Evolutionary conservation across 2,329 filamentous ascomycete species (phyloP), one percentile per base, ranked within the genome.

Genomic region (Harringtonia aguacate): DNA sequence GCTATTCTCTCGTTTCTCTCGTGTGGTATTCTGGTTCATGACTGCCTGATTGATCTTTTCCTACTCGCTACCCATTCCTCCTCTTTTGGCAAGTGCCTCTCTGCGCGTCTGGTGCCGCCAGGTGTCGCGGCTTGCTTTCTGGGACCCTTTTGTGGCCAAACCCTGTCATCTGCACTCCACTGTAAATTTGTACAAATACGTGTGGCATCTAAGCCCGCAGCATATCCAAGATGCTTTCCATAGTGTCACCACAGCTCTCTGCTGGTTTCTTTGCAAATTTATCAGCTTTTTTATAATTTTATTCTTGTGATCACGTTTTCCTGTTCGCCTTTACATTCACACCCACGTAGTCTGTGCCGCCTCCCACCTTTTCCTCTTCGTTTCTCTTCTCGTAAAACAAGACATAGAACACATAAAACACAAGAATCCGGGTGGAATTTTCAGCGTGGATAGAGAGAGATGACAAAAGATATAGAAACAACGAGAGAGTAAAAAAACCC

Each of bases 381-480:
- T 15, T 22, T 17, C 12, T 31, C 14, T 36, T 14, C 15, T 20
- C 34, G 27, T 12, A 22, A 43, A 37, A 22, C 34, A 35, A 14
- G 18, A 37, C 34, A 28, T 8, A 18, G n/a, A 12, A 43, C 24
- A 42, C n/a, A 43, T 18, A 24, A 18, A 31, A 31, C 24, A 31
- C 41, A 43, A 21, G 35, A 42, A 28, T 34, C 14, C 18, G 35
- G 35, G 33, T 15, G 35, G 35, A 39, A 20, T 42, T 12, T 39
- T 29, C 27, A 37, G 20, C 36, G 17, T 36, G 34, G 14, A 39
- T 29, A 35, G 61, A 63, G 61, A 59, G 53, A 59, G 64, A 65
- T 64, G 65, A 28, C 9, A 44, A 41, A 39, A 38, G 22, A 35
- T 10, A 34, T 15, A 12, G 24, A 27, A 65, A 28, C 9, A 44